Base-by-base conservation (phyloP, 2,329 filamentous ascomycete species). In the Fusarium xyrophilum region DNA sequence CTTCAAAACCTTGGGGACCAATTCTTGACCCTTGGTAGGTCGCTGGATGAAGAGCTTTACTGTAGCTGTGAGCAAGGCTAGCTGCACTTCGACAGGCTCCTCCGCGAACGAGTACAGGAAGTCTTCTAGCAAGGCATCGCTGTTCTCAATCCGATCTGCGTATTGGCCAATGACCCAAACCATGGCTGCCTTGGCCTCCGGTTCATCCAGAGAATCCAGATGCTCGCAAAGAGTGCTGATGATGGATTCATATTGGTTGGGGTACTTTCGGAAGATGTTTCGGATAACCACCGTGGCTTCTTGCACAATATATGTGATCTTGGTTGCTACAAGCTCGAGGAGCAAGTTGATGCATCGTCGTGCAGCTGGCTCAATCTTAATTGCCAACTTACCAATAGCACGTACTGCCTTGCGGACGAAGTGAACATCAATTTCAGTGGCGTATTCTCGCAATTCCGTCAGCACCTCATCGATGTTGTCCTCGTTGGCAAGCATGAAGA, bases 151-250 rank as follows among this genome's bases (percentile, higher is more conserved):
- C 44, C 96, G 91, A 76, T 96, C 93, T 13, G 96, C 96, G 75
- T 99, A 99, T 78, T 99, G 93, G 4, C 96, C 96, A 76, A 99
- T 99, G 36, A 99, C 96, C 96, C 96, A 99, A 44, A 99, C 96
- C 89, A 99, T 97, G 61, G 96, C 96, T 3, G 96, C 94, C 79
- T 99, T 99, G 46, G 96, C 96, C 79, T 99, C 96, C 4, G 96
- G 95, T 78, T 99, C 96, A 78, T 99, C 96, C 50, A 99, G 83
- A 7, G 94, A 97, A 79, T 99, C 96, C 27, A 99, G 88, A 74
- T 99, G 95, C 77, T 97, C 93, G 80, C 96, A 98, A 1, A 99
- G 85, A 2, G 94, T 96, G 52, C 92, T 91, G 75, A 99, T 99
- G 78, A 99, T 98, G 65, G 92, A 95, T 80, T 99, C 96, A 80